These are phyloP conservation scores for Zygosaccharomyces siamensis DNA, from an alignment of 805 yeast species.

Conservation along the genomic window DNA sequence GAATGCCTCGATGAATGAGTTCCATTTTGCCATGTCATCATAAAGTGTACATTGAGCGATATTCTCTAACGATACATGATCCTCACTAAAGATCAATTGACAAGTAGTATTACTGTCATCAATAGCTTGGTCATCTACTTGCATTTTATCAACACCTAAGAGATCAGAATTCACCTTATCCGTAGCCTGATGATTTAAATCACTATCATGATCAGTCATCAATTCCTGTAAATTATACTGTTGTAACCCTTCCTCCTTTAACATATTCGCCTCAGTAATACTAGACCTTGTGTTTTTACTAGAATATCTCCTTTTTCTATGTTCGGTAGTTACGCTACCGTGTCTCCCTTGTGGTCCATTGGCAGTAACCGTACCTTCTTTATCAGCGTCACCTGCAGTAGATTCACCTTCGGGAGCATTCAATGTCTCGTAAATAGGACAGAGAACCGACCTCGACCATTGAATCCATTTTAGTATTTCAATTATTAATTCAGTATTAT, in stretches of 20 bases:
- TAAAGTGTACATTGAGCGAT: conserved; percentile 24
- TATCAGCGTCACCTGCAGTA: background rate
- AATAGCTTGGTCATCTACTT: conserved; percentile 11
- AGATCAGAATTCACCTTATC: background rate
- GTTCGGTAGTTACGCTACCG: conserved; percentile 8
- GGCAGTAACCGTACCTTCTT: background rate
- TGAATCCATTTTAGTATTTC: conserved; percentile 31
- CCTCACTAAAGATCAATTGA: conserved; percentile 30
- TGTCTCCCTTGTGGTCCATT: conserved; percentile 11
- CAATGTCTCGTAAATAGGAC: conserved; percentile 9
- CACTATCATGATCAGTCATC: conserved; percentile 25
- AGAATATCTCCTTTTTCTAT: conserved; percentile 30
- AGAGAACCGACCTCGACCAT: conserved; percentile 27
- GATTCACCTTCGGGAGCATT: conserved; percentile 1
- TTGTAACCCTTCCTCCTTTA: conserved; percentile 34
- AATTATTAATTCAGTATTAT: conserved; percentile 24
- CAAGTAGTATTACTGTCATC: conserved; percentile 3
- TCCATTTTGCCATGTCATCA: conserved; percentile 23
- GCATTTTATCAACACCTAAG: conserved; percentile 14
- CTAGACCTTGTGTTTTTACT: conserved; percentile 29
- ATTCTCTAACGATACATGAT: conserved; percentile 22
- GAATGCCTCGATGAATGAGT: conserved; percentile 17
- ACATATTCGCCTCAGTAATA: conserved; percentile 29
- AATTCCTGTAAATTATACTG: conserved; percentile 33
- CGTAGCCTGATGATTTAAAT: conserved; percentile 1